Evolutionary conservation across 1,284 basidiomycete species (phyloP), one percentile per base, ranked within the genome.

Genomic region (Ustilago crameri): DNA sequence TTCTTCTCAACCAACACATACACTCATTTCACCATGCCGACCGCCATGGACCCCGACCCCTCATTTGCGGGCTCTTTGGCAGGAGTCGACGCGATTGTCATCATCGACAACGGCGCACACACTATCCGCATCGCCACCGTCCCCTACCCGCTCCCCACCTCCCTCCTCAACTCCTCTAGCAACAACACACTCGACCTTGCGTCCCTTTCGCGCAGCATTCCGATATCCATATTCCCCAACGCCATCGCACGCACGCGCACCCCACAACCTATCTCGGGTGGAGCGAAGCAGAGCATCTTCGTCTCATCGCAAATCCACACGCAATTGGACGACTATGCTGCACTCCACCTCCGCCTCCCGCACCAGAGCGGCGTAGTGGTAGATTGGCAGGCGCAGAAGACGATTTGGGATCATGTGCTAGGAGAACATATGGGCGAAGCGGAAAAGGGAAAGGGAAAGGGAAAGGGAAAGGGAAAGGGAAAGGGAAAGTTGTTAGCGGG

Each of bases 361-460:
- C 65, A 79, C 30, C 78, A 82, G 43, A 73, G 73, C 18, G 80
- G 80, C 0, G 41, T 81, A 15, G 43, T 81, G 10, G 74, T 74
- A n/a, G 80, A 82, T 47, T 82, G 80, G 80, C 59, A 65, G 2
- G 76, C 79, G 2, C 79, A 81, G 42, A 81, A 80, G 54, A 51
- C 58, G 10, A 74, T 82, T 27, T 77, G 77, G 74, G 79, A 81
- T 45, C 70, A 73, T 17, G 78, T 74, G 17, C 34, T 81, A 5
- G 53, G 51, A 12, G 55, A 43, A 30, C 74, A 59, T 18, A 48
- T 58, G 0, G 51, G 35, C 7, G n/a, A 8, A 8, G 15, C 35
- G 17, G 9, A 37, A 5, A n/a, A 37, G 14, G 15, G 5, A 7
- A n/a, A 37, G 32, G 32, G 47, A 18, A 54, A 52, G 15, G 18